A percentile compares a stretch with the other conserved stretches of the same genome.
Conservation (phyloP, 1,284 basidiomycete species). For the Amylostereum areolatum region DNA sequence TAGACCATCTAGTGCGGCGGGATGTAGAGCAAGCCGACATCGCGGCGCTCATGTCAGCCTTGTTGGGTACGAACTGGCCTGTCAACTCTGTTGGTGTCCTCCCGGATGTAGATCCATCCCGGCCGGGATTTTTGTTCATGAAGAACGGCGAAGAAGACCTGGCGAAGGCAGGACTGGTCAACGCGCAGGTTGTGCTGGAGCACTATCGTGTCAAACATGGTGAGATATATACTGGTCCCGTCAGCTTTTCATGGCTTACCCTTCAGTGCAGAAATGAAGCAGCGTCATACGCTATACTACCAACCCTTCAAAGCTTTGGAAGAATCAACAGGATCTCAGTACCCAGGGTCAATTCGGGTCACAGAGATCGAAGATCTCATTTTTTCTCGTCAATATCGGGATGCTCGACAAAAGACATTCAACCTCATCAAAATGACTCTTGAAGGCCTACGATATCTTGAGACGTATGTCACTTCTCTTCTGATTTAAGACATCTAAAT, state of each 20-base stretch:
- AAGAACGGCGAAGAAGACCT: conserved; percentile 31
- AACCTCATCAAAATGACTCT: conserved; percentile 55
- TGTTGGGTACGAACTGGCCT: conserved; percentile 70
- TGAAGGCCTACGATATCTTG: conserved; percentile 73
- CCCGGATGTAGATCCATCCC: conserved; percentile 55
- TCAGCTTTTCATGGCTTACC: conserved; percentile 1
- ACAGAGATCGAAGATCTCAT: conserved; percentile 41
- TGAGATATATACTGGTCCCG: conserved; percentile 21
- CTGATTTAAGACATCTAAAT: background rate
- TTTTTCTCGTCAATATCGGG: conserved; percentile 34
- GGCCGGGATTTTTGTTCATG: conserved; percentile 47
- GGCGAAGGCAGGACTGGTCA: conserved; percentile 61
- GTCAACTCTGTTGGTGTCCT: conserved; percentile 73
- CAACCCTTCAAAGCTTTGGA: conserved; percentile 53
- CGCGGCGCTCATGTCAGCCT: conserved; percentile 70
- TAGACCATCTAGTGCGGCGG: conserved; percentile 50
- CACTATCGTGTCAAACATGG: conserved; percentile 80
- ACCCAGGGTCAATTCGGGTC: conserved; percentile 25
- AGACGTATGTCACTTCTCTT: conserved; percentile 45
- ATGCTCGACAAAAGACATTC: conserved; percentile 44
- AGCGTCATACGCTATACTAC: conserved; percentile 52
- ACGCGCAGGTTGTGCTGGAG: conserved; percentile 72
- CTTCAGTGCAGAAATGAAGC: conserved; percentile 49
- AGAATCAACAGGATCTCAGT: conserved; percentile 1
- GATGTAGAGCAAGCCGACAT: conserved; percentile 87